A percentile compares a stretch with the other conserved stretches of the same genome.
Conservation (phyloP, 2,329 filamentous ascomycete genomes). For the Sporothrix brasiliensis region DNA sequence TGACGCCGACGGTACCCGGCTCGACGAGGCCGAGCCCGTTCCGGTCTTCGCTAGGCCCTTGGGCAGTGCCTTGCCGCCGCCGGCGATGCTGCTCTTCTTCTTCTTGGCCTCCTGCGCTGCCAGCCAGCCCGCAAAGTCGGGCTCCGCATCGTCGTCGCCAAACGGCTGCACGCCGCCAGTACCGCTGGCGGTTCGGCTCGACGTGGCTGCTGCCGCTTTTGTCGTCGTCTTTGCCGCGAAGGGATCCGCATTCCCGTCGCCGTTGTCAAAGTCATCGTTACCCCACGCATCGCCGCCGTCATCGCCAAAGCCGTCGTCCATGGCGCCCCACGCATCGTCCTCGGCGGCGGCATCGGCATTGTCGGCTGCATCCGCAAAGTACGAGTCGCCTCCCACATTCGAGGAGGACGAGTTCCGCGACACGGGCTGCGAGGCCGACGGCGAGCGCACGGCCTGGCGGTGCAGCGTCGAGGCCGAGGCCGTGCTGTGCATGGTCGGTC, state of each 20-base stretch:
- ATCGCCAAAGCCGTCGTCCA: conserved; percentile 57
- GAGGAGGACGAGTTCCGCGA: conserved; percentile 55
- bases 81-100: conserved; percentile 57
- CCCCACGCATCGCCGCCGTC: conserved; percentile 41
- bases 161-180: conserved; percentile 56
- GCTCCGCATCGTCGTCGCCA: conserved; percentile 77
- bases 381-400: conserved; percentile 46
- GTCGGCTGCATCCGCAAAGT: conserved; percentile 59
- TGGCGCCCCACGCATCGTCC: conserved; percentile 75
- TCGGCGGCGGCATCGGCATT: conserved; percentile 64
- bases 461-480: conserved; percentile 63
- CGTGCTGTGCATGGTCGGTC: conserved; percentile 50
- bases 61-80: conserved; percentile 66
- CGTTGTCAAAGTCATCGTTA: not conserved
- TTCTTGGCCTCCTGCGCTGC: conserved; percentile 75
- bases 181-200: conserved; percentile 38
- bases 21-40: conserved; percentile 36
- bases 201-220: conserved; percentile 51
- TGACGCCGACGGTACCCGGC: conserved; percentile 40
- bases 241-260: conserved; percentile 25
- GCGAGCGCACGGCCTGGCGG: conserved; percentile 61
- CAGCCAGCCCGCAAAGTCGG: conserved; percentile 94
- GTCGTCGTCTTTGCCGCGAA: conserved; percentile 45
- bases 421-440: conserved; percentile 48
- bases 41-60: conserved; percentile 74